Base-by-base conservation (phyloP, 2,329 filamentous ascomycete genomes). In the Botrytis fabae region DNA sequence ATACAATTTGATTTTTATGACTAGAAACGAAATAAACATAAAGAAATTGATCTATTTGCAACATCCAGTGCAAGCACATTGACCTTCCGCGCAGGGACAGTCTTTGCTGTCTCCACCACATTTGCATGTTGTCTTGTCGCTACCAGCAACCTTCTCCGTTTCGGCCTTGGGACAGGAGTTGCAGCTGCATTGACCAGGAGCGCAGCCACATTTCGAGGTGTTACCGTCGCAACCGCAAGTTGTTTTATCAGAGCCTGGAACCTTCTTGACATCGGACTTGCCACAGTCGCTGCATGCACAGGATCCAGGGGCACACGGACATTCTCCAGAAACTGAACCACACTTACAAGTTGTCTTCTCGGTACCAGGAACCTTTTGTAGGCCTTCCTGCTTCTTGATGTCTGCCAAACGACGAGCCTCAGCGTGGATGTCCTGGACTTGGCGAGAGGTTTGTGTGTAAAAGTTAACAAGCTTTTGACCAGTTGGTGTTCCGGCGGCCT, bases 401-500 rank as follows among this genome's bases (percentile, higher is more conserved):
- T 97, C 90, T 68, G 95, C 95, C 71, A 99, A 86, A 78, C 96
- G 91, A 76, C 92, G 88, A 46, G 96, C 96, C 87, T 99, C 96
- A 75, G 87, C 88, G 84, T 99, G 96, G 64, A 99, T 96, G 81
- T 99, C 96, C 79, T 94, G 87, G 46, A 98, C 94, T 84, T 98
- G 95, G 85, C 94, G 94, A 82, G 92, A 91, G 76, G 93, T 89
- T 78, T 93, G 87, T 12, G 91, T 88, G 84, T 99, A 99, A 85
- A 99, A 99, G 75, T 91, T 86, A 78, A 93, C 92, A 75, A 99
- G 85, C 84, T 92, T 94, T 86, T 95, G 90, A 78, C 96, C 96
- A 1, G 94, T 97, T 16, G 94, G 94, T 0, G 94, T 97, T 81
- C 88, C 91, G 73, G 91, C 86, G 2, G 95, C 95, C 88, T 97